phyloP scores from a whole-genome alignment of 2,329 filamentous ascomycete genomes.

The Colletotrichum costaricense region DNA sequence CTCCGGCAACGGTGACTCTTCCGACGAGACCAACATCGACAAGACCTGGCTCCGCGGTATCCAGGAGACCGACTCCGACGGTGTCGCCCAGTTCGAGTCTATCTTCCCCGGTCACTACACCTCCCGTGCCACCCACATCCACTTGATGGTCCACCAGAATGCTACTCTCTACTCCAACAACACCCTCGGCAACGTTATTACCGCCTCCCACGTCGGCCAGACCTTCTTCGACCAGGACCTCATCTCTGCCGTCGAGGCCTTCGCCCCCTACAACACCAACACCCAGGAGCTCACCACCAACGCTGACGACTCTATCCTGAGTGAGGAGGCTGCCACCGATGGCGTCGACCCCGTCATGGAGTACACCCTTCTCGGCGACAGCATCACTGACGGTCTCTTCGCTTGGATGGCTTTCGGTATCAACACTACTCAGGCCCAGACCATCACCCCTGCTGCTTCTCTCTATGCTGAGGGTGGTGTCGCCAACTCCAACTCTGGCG shows the following conservation, averaged over 20 bases:
- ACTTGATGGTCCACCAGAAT: conserved; percentile 48
- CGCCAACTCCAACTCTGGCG: conserved; percentile 40
- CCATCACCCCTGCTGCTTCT: conserved; percentile 45
- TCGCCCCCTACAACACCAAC: conserved; percentile 58
- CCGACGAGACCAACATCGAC: conserved; percentile 44
- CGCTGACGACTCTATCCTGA: conserved; percentile 60
- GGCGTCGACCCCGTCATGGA: conserved; percentile 69
- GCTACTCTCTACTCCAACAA: conserved; percentile 46
- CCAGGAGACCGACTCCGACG: conserved; percentile 51
- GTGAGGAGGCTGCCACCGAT: conserved; percentile 56
- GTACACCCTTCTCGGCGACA: conserved; percentile 66
- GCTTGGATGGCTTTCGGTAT: conserved; percentile 66
- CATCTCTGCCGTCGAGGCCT: conserved; percentile 58
- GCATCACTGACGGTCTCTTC: conserved; percentile 61
- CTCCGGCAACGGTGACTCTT: conserved; percentile 47
- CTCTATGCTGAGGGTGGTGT: conserved; percentile 47
- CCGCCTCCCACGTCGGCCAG: conserved; percentile 70
- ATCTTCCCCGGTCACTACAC: conserved; percentile 57
- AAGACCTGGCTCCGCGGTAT: conserved; percentile 53
- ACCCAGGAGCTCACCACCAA: conserved; percentile 59
- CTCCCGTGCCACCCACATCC: conserved; percentile 54
- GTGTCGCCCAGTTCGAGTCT: conserved; percentile 54
- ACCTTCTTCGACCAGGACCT: conserved; percentile 70
- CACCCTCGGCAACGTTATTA: conserved; percentile 52
- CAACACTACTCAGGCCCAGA: conserved; percentile 44